Evolutionary conservation across 129 eudicot species (phyloP), one percentile per base, ranked within the genome.

Genomic region (Escallonia herrerae): DNA sequence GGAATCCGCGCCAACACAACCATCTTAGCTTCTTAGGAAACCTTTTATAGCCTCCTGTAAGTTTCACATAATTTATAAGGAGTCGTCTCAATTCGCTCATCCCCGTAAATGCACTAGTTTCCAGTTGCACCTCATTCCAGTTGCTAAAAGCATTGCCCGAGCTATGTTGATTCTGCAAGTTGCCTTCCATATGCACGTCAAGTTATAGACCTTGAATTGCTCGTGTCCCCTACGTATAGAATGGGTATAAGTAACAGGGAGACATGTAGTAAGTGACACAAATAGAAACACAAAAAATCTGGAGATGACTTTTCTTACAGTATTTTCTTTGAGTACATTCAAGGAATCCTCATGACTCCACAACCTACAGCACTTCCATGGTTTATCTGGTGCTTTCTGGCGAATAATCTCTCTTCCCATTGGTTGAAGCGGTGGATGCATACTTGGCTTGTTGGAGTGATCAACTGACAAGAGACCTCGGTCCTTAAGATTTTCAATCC

Each of bases 391-490:
- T 66, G 53, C 71, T 14, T 52, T 58, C 13, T 45, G 37, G 8
- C 51, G 60, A 38, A 66, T n/a, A 37, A 66, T 52, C 54, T 41
- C 61, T 66, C 6, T 52, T 11, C 49, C 71, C 60, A 66, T 66
- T 38, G 53, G 44, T 54, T 55, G 53, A 12, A 66, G 43, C 40
- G 39, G 13, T 12, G 40, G 71, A 53, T 64, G 68, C 68, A 64
- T 64, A 5, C 13, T 6, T 56, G 45, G 40, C 14, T 10, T 64
- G 42, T 13, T 4, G 0, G 40, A 49, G 39, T 41, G 50, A 3
- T 66, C 49, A 39, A 66, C 12, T 13, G 5, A 40, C 40, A 52
- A 66, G 46, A 65, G 46, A 40, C n/a, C 22, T 65, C 57, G 49
- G 15, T 49, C 69, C 2, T 6, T 2, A 12, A 65, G 58, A n/a